Conservation (phyloP, 2,329 filamentous ascomycete genomes). For the Diaporthe citri region DNA sequence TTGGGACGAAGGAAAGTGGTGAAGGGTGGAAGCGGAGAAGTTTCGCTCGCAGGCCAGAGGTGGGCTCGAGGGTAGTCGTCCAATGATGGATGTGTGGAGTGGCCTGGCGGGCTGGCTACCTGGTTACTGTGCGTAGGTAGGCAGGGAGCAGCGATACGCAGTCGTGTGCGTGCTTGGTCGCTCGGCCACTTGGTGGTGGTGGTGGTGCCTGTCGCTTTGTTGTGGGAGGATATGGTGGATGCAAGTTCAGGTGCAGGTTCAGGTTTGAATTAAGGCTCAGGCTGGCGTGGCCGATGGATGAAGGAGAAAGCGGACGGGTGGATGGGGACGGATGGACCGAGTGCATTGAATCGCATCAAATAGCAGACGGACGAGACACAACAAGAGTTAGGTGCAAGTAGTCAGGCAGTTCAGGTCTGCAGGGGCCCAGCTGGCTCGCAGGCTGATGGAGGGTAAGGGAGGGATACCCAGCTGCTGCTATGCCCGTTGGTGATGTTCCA, state of each 20-base stretch:
- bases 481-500: constrained; percentile 64
- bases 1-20: constrained; percentile 29
- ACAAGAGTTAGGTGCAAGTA: constrained; percentile 3
- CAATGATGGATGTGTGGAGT: constrained; percentile 25
- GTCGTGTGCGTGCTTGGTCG: constrained; percentile 8
- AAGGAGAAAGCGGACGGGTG: constrained; percentile 9
- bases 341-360: constrained; percentile 25
- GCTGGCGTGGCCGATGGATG: constrained; percentile 1
- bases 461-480: constrained; percentile 56
- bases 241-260: not conserved
- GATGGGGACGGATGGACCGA: constrained; percentile 9
- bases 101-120: constrained; percentile 10
- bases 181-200: not conserved
- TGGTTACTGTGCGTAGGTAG: not conserved
- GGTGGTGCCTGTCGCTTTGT: constrained; percentile 8
- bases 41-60: constrained; percentile 22
- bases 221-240: not conserved
- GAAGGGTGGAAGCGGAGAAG: constrained; percentile 29
- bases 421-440: not conserved
- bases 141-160: constrained; percentile 17
- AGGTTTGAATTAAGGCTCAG: not conserved
- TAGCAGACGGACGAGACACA: constrained; percentile 19
- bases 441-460: constrained; percentile 2
- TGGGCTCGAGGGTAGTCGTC: constrained; percentile 18
- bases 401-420: constrained; percentile 8